A percentile compares a stretch with the other conserved stretches of the same genome.
These are phyloP conservation scores for Fusarium longipes DNA, from an alignment of 2,329 filamentous ascomycete genomes.

Conservation along the genomic window DNA sequence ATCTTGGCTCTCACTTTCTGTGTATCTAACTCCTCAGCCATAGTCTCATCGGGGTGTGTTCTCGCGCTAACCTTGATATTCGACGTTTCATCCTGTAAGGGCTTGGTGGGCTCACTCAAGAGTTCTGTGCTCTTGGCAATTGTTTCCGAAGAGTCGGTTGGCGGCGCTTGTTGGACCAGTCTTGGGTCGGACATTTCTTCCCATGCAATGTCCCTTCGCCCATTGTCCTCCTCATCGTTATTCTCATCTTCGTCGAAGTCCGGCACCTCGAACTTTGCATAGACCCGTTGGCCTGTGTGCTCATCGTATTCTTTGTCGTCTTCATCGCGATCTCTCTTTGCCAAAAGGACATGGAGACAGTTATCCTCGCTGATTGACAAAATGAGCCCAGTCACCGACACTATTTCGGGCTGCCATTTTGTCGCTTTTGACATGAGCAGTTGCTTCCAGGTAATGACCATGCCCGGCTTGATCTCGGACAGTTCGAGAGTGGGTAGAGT, in stretches of 20 bases:
- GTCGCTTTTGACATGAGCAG: conserved; percentile 70
- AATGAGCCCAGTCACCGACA: conserved; percentile 73
- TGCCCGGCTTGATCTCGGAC: conserved; percentile 64
- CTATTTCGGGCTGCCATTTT: conserved; percentile 73
- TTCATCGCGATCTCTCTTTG: conserved; percentile 72
- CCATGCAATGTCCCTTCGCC: conserved; percentile 69
- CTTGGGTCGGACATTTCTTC: conserved; percentile 75
- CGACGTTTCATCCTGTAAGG: conserved; percentile 19
- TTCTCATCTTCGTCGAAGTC: conserved; percentile 68
- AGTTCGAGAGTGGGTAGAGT: conserved; percentile 63
- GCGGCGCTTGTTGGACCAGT: conserved; percentile 61
- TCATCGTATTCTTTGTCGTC: conserved; percentile 72
- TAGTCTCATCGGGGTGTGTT: conserved; percentile 35
- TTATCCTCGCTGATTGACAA: conserved; percentile 64
- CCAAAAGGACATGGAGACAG: conserved; percentile 71
- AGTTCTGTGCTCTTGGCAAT: conserved; percentile 43
- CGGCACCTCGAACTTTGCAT: conserved; percentile 81
- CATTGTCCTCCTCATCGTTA: conserved; percentile 68
- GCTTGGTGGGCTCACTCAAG: conserved; percentile 34
- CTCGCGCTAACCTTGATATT: conserved; percentile 46
- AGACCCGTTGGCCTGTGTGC: conserved; percentile 76
- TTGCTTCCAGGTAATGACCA: conserved; percentile 77
- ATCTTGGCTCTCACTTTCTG: conserved; percentile 47
- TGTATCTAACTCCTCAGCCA: conserved; percentile 46
- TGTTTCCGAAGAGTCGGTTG: conserved; percentile 42